A percentile compares a stretch with the other conserved stretches of the same genome.
phyloP scores from a whole-genome alignment of 257 asterid species.

The Apocynum venetum region DNA sequence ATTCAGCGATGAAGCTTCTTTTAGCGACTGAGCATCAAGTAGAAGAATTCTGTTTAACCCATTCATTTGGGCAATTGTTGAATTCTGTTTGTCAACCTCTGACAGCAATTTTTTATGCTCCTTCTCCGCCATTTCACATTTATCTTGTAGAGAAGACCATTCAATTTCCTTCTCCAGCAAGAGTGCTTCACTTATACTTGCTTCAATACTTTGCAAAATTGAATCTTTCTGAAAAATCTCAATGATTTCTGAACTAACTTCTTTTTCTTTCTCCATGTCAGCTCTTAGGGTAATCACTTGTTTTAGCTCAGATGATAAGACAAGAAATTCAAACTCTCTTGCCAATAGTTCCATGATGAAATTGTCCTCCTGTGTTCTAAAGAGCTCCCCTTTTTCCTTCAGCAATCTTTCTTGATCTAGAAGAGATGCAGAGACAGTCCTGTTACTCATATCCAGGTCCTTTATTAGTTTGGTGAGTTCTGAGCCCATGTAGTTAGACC shows the following conservation, averaged over 20 bases:
- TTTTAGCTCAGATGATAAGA: constrained; percentile 55
- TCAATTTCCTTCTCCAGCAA: constrained; percentile 53
- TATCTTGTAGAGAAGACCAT: constrained; percentile 13
- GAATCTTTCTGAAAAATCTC: constrained; percentile 51
- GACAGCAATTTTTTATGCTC: constrained; percentile 26
- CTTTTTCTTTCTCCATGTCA: constrained; percentile 33
- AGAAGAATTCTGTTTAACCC: constrained; percentile 28
- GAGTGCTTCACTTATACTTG: constrained; percentile 43
- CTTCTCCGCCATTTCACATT: constrained; percentile 28
- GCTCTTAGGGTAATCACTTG: constrained; percentile 38
- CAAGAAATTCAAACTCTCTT: constrained; percentile 53
- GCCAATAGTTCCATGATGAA: constrained; percentile 44
- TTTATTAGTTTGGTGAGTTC: constrained; percentile 61
- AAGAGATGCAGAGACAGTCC: constrained; percentile 40
- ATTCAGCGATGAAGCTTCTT: constrained; percentile 27
- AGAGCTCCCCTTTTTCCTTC: constrained; percentile 55
- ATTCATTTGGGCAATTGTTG: constrained; percentile 22
- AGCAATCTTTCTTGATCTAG: constrained; percentile 55
- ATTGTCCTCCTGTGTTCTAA: constrained; percentile 51
- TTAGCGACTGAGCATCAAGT: constrained; percentile 31
- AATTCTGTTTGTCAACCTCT: constrained; percentile 26
- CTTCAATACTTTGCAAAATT: constrained; percentile 52
- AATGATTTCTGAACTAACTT: constrained; percentile 35
- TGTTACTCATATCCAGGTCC: constrained; percentile 69
- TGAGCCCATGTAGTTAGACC: constrained; percentile 71